phyloP scores from a whole-genome alignment of 371 early-diverging fungal species.

The Parasitella parasitica region DNA sequence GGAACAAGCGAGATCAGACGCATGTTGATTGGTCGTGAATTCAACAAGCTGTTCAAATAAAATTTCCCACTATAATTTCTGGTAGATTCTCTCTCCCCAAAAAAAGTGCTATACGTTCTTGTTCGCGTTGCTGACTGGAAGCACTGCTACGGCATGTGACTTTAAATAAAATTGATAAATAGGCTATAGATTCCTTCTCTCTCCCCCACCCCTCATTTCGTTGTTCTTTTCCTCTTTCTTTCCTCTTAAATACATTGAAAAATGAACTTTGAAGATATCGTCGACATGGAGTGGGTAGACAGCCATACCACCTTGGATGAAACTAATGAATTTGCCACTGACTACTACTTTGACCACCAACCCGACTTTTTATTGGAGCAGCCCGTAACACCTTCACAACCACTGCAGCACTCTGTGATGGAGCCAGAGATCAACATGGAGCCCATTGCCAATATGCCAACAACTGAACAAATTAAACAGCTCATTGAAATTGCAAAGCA shows the following conservation, averaged over 20 bases:
- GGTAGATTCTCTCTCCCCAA: background rate
- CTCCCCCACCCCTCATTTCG: conserved; percentile 6
- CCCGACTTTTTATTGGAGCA: conserved; percentile 17
- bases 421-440: conserved; percentile 7
- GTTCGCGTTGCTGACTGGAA: background rate
- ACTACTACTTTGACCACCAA: conserved; percentile 16
- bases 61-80: background rate
- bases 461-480: conserved; percentile 46
- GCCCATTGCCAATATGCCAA: conserved; percentile 19
- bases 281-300: conserved; percentile 43
- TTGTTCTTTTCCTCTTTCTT: background rate
- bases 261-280: conserved; percentile 50
- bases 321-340: background rate
- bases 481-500: conserved; percentile 47
- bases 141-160: background rate
- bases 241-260: conserved; percentile 20
- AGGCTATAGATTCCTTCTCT: too few relatives aligned
- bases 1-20: conserved; percentile 97
- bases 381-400: conserved; percentile 8
- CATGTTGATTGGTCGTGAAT: conserved; percentile 90
- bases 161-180: too few relatives aligned
- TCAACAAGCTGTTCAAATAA: conserved; percentile 59
- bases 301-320: conserved; percentile 22
- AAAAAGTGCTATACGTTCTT: background rate
- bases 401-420: background rate